Conservation (phyloP, 2,329 filamentous ascomycete genomes). For the Botrytis sinoallii region DNA sequence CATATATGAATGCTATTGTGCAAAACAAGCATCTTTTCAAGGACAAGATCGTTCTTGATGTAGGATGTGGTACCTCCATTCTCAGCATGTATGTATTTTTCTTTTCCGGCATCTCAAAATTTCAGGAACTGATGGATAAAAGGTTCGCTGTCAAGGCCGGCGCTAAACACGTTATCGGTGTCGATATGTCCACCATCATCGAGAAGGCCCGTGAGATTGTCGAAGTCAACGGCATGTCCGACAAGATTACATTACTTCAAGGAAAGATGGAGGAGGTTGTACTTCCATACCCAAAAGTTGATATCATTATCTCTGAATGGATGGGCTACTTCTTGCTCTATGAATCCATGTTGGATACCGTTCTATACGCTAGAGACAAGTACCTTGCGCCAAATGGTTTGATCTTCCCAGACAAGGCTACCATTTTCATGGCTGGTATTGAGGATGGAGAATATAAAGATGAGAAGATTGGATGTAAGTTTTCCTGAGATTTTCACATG, state of each 20-base stretch:
- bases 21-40: conserved; percentile 95
- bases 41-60: conserved; percentile 91
- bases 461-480: conserved; percentile 97
- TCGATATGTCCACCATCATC: conserved; percentile 99
- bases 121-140: conserved; percentile 11
- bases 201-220: conserved; percentile 98
- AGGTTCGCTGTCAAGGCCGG: conserved; percentile 97
- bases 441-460: conserved; percentile 99
- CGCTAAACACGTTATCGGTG: conserved; percentile 97
- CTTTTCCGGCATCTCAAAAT: not conserved
- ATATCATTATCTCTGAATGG: conserved; percentile 99
- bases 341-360: conserved; percentile 98
- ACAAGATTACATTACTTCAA: conserved; percentile 96
- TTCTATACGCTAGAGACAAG: conserved; percentile 90
- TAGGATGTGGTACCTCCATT: conserved; percentile 95
- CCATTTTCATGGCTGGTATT: conserved; percentile 93
- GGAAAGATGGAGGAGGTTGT: conserved; percentile 99
- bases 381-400: conserved; percentile 84
- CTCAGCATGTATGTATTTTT: conserved; percentile 80
- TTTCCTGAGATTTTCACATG: not conserved
- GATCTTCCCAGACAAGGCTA: conserved; percentile 99
- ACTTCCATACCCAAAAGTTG: conserved; percentile 90
- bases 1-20: conserved; percentile 96
- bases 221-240: conserved; percentile 81
- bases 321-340: conserved; percentile 99